A percentile compares a stretch with the other conserved stretches of the same genome.
phyloP scores from a whole-genome alignment of 257 asterid species.

The Solanum piurae region DNA sequence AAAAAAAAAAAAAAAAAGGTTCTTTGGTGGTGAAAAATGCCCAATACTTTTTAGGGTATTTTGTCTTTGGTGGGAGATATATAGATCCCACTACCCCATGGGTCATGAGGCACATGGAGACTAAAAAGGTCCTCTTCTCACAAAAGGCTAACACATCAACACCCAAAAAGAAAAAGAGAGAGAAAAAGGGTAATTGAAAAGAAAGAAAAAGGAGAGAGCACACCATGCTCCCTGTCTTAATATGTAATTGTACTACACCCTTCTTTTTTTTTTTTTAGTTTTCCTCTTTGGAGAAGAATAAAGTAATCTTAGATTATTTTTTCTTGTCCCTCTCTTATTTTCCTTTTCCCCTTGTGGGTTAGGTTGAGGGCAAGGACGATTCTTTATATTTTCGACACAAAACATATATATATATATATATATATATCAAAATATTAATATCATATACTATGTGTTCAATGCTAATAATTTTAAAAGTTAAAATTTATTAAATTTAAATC shows the following conservation, averaged over 20 bases:
- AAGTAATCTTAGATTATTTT: neutral
- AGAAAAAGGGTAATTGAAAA: conserved; percentile 9
- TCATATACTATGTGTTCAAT: too few relatives aligned
- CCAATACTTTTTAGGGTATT: neutral
- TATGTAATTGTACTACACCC: conserved; percentile 21
- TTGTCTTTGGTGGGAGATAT: conserved; percentile 12
- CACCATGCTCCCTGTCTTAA: conserved; percentile 47
- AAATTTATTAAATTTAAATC: too few relatives aligned
- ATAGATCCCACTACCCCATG: conserved; percentile 21
- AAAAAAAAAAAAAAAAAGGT: neutral
- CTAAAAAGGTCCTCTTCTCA: conserved; percentile 42
- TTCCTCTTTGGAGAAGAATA: conserved; percentile 16
- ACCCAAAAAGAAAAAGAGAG: conserved; percentile 31
- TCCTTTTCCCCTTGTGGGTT: neutral
- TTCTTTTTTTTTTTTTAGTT: conserved; percentile 1
- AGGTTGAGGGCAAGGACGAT: neutral
- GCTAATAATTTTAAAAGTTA: too few relatives aligned
- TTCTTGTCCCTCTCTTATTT: neutral
- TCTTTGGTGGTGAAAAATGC: neutral
- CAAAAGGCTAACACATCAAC: conserved; percentile 33
- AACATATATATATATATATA: neutral
- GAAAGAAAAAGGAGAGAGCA: conserved; percentile 19
- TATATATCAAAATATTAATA: too few relatives aligned
- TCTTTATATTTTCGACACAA: neutral
- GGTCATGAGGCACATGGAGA: conserved; percentile 47